Evolutionary conservation across 768 basidiomycete genomes (phyloP), one percentile per base, ranked within the genome.

Genomic region (Kwoniella bestiolae): DNA sequence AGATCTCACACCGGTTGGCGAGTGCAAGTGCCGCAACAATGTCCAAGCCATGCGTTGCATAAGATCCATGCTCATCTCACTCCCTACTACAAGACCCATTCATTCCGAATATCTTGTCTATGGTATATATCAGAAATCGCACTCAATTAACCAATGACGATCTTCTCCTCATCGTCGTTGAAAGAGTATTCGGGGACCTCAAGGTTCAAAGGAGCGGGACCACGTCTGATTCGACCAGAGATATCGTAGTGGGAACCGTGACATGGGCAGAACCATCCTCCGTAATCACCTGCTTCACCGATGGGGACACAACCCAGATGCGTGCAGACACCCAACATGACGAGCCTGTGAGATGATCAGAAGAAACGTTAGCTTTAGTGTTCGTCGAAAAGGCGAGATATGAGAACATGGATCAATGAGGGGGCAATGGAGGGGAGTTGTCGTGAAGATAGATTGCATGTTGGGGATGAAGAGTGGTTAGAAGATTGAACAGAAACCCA

Each of bases 221-320:
- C 95, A 81, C 94, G 92, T 81, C 95, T 90, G 75, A 90, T 88
- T 82, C 95, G 93, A 69, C 95, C 95, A 78, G 94, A 95, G 65
- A 96, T 96, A 82, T 97, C 94, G 73, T 81, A 82, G 68, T 99
- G 95, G 58, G 95, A 98, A 79, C 95, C 96, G 82, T 98, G 95
- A 85, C 95, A 97, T 57, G 94, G 94, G 85, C 94, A 95, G 89
- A 95, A 93, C 94, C 95, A 99, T 83, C 95, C 95, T 84, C 94
- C 95, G 80, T 85, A 97, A 83, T 97, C 95, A 81, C 93, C 94
- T 69, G 92, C 88, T 83, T 95, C 93, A 51, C 95, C 95, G 79
- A 99, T 96, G 66, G 95, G 95, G 50, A 99, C 95, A 84, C 95
- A 98, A 81, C 95, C 95, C 72, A 99, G 84, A 83, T 98, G 96